Percentiles rank a stretch among this genome's conserved stretches.
These are phyloP conservation scores for Trapa bicornis DNA, from an alignment of 345 rosid genomes.

Conservation along the genomic window DNA sequence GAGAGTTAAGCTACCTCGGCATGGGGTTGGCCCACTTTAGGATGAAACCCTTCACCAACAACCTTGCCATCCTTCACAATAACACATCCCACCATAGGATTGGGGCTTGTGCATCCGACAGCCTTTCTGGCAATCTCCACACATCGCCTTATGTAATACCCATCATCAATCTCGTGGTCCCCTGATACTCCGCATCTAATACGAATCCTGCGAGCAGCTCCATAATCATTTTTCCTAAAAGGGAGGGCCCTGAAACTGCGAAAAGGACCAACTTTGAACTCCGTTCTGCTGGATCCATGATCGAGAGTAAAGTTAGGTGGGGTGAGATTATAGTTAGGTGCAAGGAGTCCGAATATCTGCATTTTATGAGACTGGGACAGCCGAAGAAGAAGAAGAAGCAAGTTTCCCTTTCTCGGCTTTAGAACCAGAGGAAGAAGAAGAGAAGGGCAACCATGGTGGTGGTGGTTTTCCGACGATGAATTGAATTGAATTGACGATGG, in stretches of 20 bases:
- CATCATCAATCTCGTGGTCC: conserved; percentile 24
- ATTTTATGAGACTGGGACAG: not conserved
- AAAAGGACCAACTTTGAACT: not conserved
- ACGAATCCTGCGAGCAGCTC: conserved; percentile 8
- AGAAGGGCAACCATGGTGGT: not conserved
- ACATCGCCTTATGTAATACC: conserved; percentile 55
- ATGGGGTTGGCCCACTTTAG: conserved; percentile 94
- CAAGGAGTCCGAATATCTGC: too few relatives aligned
- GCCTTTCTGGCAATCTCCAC: conserved; percentile 76
- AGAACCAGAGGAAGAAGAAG: not conserved
- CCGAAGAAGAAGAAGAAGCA: not conserved
- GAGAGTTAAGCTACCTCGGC: conserved; percentile 53
- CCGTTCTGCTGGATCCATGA: not conserved
- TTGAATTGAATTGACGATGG: not conserved
- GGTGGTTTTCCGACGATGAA: not conserved
- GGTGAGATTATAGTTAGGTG: too few relatives aligned
- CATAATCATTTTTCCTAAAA: not conserved
- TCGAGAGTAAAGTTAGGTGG: not conserved
- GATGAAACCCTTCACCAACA: conserved; percentile 93
- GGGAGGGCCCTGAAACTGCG: too few relatives aligned
- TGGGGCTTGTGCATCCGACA: conserved; percentile 75
- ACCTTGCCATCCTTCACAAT: conserved; percentile 72
- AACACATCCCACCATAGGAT: conserved; percentile 97
- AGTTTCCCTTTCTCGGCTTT: not conserved
- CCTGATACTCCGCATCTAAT: conserved; percentile 18